Evolutionary conservation across 805 yeast genomes (phyloP), one percentile per base, ranked within the genome.

Genomic region (Saccharomycopsis synnaedendra): DNA sequence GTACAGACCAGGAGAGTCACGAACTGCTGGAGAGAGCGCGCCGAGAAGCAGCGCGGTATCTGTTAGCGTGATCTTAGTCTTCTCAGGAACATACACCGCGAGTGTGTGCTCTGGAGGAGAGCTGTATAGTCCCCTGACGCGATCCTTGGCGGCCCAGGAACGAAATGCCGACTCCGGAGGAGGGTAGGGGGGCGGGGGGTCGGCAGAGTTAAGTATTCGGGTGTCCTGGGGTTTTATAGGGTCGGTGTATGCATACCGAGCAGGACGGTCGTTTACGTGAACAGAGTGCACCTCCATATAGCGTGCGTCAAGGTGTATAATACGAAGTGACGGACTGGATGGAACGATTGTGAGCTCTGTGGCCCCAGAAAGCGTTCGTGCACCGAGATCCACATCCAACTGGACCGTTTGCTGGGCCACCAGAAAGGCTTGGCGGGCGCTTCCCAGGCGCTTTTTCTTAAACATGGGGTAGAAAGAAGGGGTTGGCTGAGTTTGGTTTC

Each of bases 331-430:
- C 27, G 79, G 66, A 45, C 79, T 76, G 10, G 76, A 66, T 0
- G 98, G 97, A 11, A 85, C 70, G 3, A 89, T 69, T 1, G 93
- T 82, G 33, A 93, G 65, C 58, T 89, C 97, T 0, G 97, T 87
- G 55, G 75, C 72, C 10, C 97, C 98, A 0, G 58, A 59, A 4
- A 88, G 65, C 27, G 66, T 57, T 52, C 75, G 71, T 11, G 70
- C 67, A n/a, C 78, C 72, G 40, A 89, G 66, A 60, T 88, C 95
- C 3, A 90, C 77, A 60, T 89, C 95, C 19, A 90, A 64, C 30
- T 76, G 72, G 9, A 90, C 84, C 55, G 83, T 75, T 62, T 90
- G 97, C 61, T 88, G 95, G 4, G 90, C 88, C 28, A 90, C 74
- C 57, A 75, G 79, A 61, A 85, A 78, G n/a, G 62, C 60, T 52